These are phyloP conservation scores for Penicillium sp. DNA, from an alignment of 2,329 filamentous ascomycete genomes.

Conservation along the genomic window DNA sequence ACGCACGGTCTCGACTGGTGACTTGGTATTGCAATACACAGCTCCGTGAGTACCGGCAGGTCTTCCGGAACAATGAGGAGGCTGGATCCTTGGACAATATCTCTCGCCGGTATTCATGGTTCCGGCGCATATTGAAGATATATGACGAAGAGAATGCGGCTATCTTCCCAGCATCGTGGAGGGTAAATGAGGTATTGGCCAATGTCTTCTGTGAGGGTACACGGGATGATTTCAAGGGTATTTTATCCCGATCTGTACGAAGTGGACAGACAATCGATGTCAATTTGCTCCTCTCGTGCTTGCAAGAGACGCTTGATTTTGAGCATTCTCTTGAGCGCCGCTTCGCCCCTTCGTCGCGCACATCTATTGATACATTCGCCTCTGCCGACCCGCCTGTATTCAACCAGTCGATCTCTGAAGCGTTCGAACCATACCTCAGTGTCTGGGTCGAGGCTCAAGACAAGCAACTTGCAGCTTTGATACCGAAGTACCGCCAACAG, in stretches of 20 bases:
- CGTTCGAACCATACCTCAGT: conserved; percentile 95
- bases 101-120: conserved; percentile 90
- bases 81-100: conserved; percentile 97
- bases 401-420: conserved; percentile 87
- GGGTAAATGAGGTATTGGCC: conserved; percentile 82
- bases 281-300: conserved; percentile 78
- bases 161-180: conserved; percentile 86
- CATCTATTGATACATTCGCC: conserved; percentile 85
- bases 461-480: conserved; percentile 75
- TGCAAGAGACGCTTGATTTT: conserved; percentile 96
- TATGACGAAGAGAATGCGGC: conserved; percentile 89
- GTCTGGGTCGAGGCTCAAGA: conserved; percentile 97
- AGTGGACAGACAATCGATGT: conserved; percentile 81
- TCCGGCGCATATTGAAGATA: conserved; percentile 89
- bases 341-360: conserved; percentile 67
- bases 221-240: conserved; percentile 89
- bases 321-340: conserved; percentile 85
- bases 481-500: conserved; percentile 83
- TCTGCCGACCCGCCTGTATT: conserved; percentile 77
- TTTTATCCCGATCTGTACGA: conserved; percentile 83
- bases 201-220: conserved; percentile 95
- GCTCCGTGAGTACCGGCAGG: conserved; percentile 88
- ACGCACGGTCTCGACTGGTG: conserved; percentile 74
- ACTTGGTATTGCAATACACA: conserved; percentile 99
- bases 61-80: conserved; percentile 95